phyloP scores from a whole-genome alignment of 2,329 filamentous ascomycete species.

The Aspergillus sojae region DNA sequence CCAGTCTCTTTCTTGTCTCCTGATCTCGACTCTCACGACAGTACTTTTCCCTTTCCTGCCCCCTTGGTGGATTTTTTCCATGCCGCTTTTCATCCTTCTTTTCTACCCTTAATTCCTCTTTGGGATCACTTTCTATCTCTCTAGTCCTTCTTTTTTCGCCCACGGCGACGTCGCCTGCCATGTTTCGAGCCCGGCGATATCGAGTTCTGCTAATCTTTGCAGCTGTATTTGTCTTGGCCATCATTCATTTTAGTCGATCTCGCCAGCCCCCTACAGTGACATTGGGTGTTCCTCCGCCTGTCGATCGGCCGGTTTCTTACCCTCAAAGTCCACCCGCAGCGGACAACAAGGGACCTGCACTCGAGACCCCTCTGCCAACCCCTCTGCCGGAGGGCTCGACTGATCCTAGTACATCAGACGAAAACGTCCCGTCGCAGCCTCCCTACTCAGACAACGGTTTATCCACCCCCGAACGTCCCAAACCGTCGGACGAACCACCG shows the following conservation, averaged over 20 bases:
- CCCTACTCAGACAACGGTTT: neutral
- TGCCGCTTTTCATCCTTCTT: neutral
- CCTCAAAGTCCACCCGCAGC: conserved; percentile 14
- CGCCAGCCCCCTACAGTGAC: conserved; percentile 33
- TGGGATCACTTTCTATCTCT: neutral
- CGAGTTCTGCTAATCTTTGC: conserved; percentile 50
- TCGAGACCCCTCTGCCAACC: neutral
- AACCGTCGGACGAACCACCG: conserved; percentile 2
- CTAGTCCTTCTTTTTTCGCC: conserved; percentile 10
- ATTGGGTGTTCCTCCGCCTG: conserved; percentile 16
- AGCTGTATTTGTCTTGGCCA: conserved; percentile 43
- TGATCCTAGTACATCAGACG: neutral
- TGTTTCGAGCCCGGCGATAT: conserved; percentile 54
- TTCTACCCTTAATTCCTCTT: neutral
- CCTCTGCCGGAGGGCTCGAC: neutral
- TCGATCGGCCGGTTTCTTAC: conserved; percentile 17
- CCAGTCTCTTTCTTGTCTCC: neutral
- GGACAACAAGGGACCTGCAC: neutral
- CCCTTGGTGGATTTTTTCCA: neutral
- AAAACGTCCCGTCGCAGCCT: neutral
- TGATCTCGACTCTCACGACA: neutral
- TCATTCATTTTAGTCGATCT: conserved; percentile 56
- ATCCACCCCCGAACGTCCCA: conserved; percentile 6
- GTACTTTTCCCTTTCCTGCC: neutral
- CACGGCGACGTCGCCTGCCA: conserved; percentile 23